phyloP scores from a whole-genome alignment of 2,329 filamentous ascomycete genomes.

The Thermoascus crustaceus region DNA sequence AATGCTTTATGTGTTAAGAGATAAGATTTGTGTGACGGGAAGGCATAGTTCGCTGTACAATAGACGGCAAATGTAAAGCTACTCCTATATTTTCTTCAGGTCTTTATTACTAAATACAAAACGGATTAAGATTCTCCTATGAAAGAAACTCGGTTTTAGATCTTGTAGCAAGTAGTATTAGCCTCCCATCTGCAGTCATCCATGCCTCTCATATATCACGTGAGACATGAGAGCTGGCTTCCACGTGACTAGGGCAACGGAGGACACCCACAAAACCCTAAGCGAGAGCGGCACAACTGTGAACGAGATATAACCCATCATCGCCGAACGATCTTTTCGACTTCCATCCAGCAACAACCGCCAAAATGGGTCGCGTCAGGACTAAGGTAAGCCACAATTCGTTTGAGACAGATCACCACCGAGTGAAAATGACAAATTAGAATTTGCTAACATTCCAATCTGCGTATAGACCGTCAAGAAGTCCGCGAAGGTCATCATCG shows the following conservation, averaged over 20 bases:
- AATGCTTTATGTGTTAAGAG: too few relatives aligned
- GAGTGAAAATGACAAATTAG: not conserved
- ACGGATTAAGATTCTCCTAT: not conserved
- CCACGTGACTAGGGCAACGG: slow-evolving; percentile 6
- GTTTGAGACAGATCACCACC: not conserved
- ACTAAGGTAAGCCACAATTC: slow-evolving; percentile 30
- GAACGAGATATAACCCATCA: slow-evolving; percentile 2
- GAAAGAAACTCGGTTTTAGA: not conserved
- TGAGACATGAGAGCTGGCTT: slow-evolving; percentile 8
- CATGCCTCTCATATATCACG: slow-evolving; percentile 5
- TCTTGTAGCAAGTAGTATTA: too few relatives aligned
- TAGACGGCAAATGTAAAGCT: slow-evolving; percentile 26
- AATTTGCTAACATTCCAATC: slow-evolving; percentile 5
- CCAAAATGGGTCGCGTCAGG: slow-evolving; percentile 44
- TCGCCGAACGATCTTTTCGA: slow-evolving; percentile 1
- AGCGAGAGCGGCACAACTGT: slow-evolving; percentile 4
- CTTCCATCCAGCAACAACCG: slow-evolving; percentile 22
- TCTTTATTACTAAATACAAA: slow-evolving; percentile 19
- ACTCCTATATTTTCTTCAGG: slow-evolving; percentile 15
- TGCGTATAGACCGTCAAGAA: slow-evolving; percentile 58
- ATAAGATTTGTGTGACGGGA: slow-evolving; percentile 6
- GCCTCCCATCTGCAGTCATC: too few relatives aligned
- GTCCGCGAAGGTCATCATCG: slow-evolving; percentile 99
- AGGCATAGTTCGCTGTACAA: slow-evolving; percentile 22
- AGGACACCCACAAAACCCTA: slow-evolving; percentile 4